Evolutionary conservation across 78 protist genomes (phyloP).

Genomic region (Tieghemostelium lacteum): DNA sequence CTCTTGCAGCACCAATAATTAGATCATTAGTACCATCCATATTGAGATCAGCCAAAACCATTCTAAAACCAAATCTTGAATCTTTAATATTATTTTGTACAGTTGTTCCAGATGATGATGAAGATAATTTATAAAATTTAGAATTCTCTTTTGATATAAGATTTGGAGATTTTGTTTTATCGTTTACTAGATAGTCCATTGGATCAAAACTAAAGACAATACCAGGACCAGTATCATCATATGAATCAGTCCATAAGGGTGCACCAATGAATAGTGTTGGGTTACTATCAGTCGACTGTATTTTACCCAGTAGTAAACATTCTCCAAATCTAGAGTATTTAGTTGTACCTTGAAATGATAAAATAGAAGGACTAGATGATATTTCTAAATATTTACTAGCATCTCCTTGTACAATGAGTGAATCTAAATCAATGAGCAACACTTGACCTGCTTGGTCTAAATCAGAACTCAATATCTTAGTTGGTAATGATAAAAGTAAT

Average conservation of each 20-base stretch:
- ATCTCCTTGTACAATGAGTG: background rate
- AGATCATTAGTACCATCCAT: conserved; percentile 50
- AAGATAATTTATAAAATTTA: no score
- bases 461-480: conserved; percentile 18
- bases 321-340: conserved; percentile 44
- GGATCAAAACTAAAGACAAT: conserved; percentile 17
- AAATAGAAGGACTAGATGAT: background rate
- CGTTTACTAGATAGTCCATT: background rate
- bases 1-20: conserved; percentile 51
- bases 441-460: conserved; percentile 49
- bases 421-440: background rate
- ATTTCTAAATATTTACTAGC: no score
- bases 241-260: conserved; percentile 55
- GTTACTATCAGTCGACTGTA: background rate
- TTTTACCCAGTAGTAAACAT: conserved; percentile 8
- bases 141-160: background rate
- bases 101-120: background rate
- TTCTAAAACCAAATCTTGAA: conserved; percentile 58
- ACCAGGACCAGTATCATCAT: conserved; percentile 38
- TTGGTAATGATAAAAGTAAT: conserved; percentile 12
- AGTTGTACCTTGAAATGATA: background rate
- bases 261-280: conserved; percentile 39
- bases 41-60: conserved; percentile 20
- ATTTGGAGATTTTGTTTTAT: background rate
- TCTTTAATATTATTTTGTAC: conserved; percentile 24